phyloP scores from a whole-genome alignment of 768 basidiomycete species.

The Mycena galopus region DNA sequence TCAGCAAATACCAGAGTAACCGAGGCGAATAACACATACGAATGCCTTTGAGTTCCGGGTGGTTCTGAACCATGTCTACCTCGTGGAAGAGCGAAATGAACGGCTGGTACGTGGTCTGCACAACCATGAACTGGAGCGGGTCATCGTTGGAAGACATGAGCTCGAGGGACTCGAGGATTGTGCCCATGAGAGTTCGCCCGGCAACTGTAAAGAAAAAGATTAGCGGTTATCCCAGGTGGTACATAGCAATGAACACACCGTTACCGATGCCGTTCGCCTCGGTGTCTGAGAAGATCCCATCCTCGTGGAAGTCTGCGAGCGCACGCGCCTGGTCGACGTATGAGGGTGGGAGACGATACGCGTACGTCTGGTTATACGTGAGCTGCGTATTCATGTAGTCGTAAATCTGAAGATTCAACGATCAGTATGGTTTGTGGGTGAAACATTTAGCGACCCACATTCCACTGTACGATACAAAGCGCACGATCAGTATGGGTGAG shows the following conservation, averaged over 20 bases:
- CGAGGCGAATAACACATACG: conserved; percentile 60
- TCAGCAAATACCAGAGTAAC: neutral
- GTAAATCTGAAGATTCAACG: conserved; percentile 62
- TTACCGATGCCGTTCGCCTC: conserved; percentile 80
- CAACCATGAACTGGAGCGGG: conserved; percentile 82
- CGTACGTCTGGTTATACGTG: conserved; percentile 86
- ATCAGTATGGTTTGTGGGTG: neutral
- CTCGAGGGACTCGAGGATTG: conserved; percentile 78
- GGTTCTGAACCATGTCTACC: conserved; percentile 69
- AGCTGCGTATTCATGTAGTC: conserved; percentile 84
- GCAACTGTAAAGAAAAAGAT: conserved; percentile 65
- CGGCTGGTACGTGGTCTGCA: conserved; percentile 90
- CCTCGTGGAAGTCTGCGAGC: conserved; percentile 86
- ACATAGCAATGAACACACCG: conserved; percentile 61
- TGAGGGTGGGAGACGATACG: conserved; percentile 80
- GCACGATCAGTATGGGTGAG: neutral
- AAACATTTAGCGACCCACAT: conserved; percentile 60
- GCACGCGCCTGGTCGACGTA: conserved; percentile 79
- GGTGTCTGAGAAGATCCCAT: conserved; percentile 76
- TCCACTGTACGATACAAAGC: conserved; percentile 65
- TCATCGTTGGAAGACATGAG: conserved; percentile 85
- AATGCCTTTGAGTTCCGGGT: conserved; percentile 72
- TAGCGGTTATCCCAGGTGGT: neutral
- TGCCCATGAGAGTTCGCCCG: conserved; percentile 82
- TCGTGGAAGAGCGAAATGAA: conserved; percentile 91